Base-by-base conservation (phyloP, 352 stramenopile genomes). In the Globisporangium spiculum region DNA sequence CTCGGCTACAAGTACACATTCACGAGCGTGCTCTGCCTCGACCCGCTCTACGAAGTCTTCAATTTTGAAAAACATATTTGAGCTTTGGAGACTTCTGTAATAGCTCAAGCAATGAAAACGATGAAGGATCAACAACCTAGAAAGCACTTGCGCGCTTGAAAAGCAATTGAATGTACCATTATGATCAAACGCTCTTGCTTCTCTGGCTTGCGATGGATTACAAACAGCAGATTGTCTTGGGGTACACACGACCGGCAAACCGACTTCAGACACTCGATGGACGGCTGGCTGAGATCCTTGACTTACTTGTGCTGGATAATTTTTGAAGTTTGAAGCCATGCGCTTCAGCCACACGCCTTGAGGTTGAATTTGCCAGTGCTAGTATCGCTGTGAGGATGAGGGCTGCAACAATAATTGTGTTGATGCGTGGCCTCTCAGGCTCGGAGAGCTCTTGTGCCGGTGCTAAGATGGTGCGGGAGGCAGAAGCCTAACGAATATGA, bases 31-130 rank as follows among this genome's bases (percentile, higher is more conserved):
- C 16, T 63, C n/a, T 38, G 41, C 22, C 20, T 12, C 16, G 54
- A 69, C 1, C 63, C 54, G 63, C 36, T 60, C 32, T 67, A 60
- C 36, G 62, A 67, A 26, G 53, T 67, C 30, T 27, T 38, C 26
- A 30, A 67, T n/a, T 67, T 67, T 67, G 62, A 67, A 12, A 67
- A 65, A 41, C 60, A 32, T 18, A 38, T 65, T 18, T 59, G 22
- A 59, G 41, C 14, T 46, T 10, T 41, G 10, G 4, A 32, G 30
- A 32, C 30, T 32, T 32, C 30, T 41, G 36, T 41, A 41, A 41
- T 41, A 16, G 36, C 36, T 44, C 10, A 44, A 1, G 12, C 38
- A 7, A 46, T 46, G 38, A 46, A 46, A 14, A 46, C 38, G 12
- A 6, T 18, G 12, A 46, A 20, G 3, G 4, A 16, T 16, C 20